A percentile compares a stretch with the other conserved stretches of the same genome.
Evolutionary conservation across 352 stramenopile genomes (phyloP).

Genomic region (Phytophthora citrophthora): DNA sequence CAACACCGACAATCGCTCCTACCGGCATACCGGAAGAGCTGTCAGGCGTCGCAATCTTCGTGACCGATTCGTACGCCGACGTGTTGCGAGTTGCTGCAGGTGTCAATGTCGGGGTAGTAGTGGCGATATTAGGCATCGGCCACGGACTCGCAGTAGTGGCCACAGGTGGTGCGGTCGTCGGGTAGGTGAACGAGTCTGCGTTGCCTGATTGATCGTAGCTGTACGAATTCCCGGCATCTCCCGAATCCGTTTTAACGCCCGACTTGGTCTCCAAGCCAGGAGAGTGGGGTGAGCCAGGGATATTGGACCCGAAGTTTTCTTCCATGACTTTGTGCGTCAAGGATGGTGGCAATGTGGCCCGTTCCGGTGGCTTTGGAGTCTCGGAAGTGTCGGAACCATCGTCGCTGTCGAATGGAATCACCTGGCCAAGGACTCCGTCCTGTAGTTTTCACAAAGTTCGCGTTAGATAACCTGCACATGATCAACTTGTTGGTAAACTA

Average conservation of each 20-base stretch:
- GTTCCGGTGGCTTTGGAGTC: background rate
- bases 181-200: constrained; percentile 9
- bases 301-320: background rate
- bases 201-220: constrained; percentile 8
- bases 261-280: constrained; percentile 1
- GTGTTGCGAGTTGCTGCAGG: constrained; percentile 17
- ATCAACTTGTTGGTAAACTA: background rate
- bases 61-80: constrained; percentile 25
- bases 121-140: background rate
- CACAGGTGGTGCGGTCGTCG: constrained; percentile 3
- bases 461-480: constrained; percentile 8
- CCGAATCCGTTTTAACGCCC: background rate
- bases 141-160: constrained; percentile 9
- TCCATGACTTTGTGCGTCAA: background rate
- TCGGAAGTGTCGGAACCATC: constrained; percentile 9
- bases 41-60: constrained; percentile 10
- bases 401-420: constrained; percentile 15
- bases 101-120: background rate
- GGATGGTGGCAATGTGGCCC: background rate
- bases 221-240: constrained; percentile 2
- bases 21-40: constrained; percentile 1
- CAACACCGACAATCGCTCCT: constrained; percentile 24
- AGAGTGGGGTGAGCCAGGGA: background rate
- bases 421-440: constrained; percentile 17
- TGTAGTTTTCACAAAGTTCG: constrained; percentile 1